Percentiles rank a stretch among this genome's conserved stretches.
phyloP scores from a whole-genome alignment of 441 rosid genomes.

The Brassica hybrid region DNA sequence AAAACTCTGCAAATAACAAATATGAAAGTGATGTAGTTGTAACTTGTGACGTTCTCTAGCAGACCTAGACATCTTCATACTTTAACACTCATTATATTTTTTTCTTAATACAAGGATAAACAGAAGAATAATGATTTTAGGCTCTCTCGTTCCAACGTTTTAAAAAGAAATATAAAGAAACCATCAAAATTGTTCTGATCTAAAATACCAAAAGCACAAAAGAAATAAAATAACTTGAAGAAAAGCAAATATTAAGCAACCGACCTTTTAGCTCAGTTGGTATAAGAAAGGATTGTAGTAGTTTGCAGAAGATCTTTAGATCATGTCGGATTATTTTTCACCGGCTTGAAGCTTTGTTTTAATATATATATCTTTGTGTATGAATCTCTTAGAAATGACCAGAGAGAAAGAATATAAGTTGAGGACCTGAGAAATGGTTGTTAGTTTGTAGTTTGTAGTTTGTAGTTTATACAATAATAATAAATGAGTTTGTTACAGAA shows the following conservation, averaged over 20 bases:
- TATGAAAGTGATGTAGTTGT: constrained; percentile 29
- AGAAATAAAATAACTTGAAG: constrained; percentile 17
- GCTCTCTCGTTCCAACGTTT: background rate
- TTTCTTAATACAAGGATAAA: background rate
- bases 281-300: constrained; percentile 61
- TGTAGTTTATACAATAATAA: background rate
- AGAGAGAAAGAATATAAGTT: constrained; percentile 22
- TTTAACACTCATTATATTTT: background rate
- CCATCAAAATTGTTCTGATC: background rate
- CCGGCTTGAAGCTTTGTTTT: background rate
- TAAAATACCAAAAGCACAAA: background rate
- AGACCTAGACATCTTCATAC: background rate
- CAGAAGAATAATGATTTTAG: background rate
- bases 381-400: constrained; percentile 2
- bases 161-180: background rate
- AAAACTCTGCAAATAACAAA: constrained; percentile 12
- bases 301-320: background rate
- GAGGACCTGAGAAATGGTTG: constrained; percentile 36
- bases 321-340: background rate
- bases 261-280: constrained; percentile 69
- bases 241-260: background rate
- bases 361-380: background rate
- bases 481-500: background rate
- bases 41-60: constrained; percentile 2
- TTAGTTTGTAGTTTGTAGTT: constrained; percentile 30